A percentile compares a stretch with the other conserved stretches of the same genome.
These are phyloP conservation scores for Apiospora koreana DNA, from an alignment of 2,329 filamentous ascomycete species.

Conservation along the genomic window DNA sequence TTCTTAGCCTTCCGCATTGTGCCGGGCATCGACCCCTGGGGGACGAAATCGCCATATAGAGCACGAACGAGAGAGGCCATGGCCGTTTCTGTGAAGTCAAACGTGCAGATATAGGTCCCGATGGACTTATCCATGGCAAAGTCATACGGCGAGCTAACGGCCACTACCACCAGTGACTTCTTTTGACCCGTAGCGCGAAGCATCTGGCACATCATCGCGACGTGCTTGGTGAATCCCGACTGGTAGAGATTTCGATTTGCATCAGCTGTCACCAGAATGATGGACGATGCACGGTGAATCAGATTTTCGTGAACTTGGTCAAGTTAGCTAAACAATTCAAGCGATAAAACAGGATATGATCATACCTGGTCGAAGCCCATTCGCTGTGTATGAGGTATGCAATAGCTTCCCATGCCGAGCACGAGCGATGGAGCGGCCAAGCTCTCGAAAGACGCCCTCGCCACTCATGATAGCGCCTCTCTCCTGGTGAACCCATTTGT, in stretches of 20 bases:
- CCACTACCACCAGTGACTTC: conserved; percentile 87
- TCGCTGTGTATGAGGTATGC: conserved; percentile 93
- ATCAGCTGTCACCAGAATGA: conserved; percentile 90
- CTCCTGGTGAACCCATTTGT: conserved; percentile 60
- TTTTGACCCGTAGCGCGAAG: conserved; percentile 75
- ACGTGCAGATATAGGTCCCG: conserved; percentile 91
- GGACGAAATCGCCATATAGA: conserved; percentile 73
- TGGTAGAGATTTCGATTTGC: conserved; percentile 94
- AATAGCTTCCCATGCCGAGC: conserved; percentile 83
- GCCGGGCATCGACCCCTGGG: conserved; percentile 63
- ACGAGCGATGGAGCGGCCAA: conserved; percentile 84
- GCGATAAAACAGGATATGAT: no score
- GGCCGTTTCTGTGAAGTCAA: conserved; percentile 93
- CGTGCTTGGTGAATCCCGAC: conserved; percentile 91
- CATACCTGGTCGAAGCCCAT: conserved; percentile 76
- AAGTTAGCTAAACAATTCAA: conserved; percentile 17
- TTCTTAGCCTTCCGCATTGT: conserved; percentile 87
- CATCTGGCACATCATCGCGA: conserved; percentile 93
- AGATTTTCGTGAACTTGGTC: conserved; percentile 79
- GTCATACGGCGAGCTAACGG: conserved; percentile 94
- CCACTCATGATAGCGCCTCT: conserved; percentile 78
- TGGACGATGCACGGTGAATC: conserved; percentile 83
- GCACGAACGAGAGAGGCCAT: conserved; percentile 82
- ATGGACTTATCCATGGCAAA: conserved; percentile 92
- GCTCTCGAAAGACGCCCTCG: conserved; percentile 87